Evolutionary conservation across 129 eudicot genomes (phyloP).

Genomic region (Calendula officinalis): DNA sequence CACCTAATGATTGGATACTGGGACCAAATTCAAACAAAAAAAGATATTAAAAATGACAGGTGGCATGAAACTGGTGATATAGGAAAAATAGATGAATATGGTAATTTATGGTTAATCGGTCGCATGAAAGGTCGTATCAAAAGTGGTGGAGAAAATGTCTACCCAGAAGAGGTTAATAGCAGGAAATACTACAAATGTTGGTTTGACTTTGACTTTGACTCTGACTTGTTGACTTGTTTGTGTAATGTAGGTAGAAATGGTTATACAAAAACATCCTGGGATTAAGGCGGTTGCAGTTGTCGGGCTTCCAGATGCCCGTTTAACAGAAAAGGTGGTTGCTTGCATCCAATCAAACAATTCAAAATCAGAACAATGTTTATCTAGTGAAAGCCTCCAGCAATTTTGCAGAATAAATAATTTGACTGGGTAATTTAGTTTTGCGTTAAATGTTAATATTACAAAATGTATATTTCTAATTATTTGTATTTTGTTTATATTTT

Average conservation of each 20-base stretch:
- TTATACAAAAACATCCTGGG: constrained; percentile 76
- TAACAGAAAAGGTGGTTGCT: constrained; percentile 78
- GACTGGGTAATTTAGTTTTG: constrained; percentile 48
- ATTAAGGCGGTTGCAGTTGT: constrained; percentile 47
- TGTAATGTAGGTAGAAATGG: constrained; percentile 55
- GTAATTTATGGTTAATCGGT: constrained; percentile 90
- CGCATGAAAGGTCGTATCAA: constrained; percentile 83
- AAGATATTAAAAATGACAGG: constrained; percentile 30
- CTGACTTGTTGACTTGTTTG: not conserved
- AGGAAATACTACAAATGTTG: not conserved
- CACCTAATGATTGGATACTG: constrained; percentile 85
- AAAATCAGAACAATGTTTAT: constrained; percentile 23
- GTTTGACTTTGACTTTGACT: not conserved
- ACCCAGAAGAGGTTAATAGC: constrained; percentile 79
- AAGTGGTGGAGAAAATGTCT: constrained; percentile 91
- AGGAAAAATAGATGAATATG: constrained; percentile 66
- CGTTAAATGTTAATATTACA: too few species aligned
- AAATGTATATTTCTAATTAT: too few species aligned
- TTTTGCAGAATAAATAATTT: constrained; percentile 60
- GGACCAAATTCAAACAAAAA: constrained; percentile 41
- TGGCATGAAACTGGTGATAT: constrained; percentile 98
- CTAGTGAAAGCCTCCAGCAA: constrained; percentile 52
- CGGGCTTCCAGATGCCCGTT: constrained; percentile 68
- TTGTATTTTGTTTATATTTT: not conserved
- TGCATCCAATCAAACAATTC: constrained; percentile 49